Conservation (phyloP, 2,329 filamentous ascomycete species). For the Zymoseptoria ardabiliae region DNA sequence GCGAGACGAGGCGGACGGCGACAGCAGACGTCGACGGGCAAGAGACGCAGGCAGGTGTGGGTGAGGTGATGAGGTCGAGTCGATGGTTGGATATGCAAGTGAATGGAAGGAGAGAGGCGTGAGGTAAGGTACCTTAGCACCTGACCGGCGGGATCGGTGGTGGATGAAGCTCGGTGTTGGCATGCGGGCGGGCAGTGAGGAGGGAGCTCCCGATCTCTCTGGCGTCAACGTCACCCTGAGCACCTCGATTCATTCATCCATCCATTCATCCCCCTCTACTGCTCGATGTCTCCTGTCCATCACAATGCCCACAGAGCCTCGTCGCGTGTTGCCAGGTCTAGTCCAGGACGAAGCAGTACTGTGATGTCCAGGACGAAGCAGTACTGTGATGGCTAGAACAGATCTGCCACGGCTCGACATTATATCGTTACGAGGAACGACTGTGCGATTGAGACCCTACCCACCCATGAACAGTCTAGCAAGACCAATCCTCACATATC, state of each 20-base stretch:
- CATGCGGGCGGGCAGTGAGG: not conserved
- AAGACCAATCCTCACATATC: too few species aligned
- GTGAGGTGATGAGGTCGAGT: not conserved
- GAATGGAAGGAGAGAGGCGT: not conserved
- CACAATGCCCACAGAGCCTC: too few species aligned
- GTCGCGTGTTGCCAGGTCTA: not conserved
- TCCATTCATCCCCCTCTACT: not conserved
- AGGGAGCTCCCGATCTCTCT: not conserved
- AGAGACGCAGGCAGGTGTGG: not conserved
- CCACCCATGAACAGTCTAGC: too few species aligned
- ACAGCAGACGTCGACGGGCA: not conserved
- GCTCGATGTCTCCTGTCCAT: not conserved
- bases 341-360: not conserved
- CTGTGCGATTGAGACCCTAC: too few species aligned
- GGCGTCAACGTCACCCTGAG: not conserved
- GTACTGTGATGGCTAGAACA: too few species aligned
- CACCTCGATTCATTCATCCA: not conserved
- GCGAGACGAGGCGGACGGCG: not conserved
- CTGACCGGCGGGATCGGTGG: not conserved
- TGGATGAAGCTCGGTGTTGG: not conserved
- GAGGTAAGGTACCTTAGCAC: not conserved
- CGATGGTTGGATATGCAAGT: not conserved
- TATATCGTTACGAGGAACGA: too few species aligned
- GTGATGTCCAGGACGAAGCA: not conserved
- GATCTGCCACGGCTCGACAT: not conserved